Base-by-base conservation (phyloP, 805 yeast species). In the Metschnikowia proteae region DNA sequence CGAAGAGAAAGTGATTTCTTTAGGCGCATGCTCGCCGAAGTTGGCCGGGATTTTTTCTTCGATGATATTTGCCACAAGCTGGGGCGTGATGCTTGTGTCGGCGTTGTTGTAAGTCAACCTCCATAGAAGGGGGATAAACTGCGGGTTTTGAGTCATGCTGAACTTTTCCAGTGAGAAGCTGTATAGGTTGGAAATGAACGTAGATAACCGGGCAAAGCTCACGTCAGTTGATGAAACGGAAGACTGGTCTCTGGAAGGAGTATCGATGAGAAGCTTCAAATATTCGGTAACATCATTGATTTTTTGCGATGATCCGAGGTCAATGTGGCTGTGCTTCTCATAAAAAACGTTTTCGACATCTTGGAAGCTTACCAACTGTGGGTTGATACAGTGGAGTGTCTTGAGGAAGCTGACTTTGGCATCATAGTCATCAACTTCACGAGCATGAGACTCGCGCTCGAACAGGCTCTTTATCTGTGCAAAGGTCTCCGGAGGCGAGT, bases 81-180 rank as follows among this genome's bases (percentile, higher is more conserved):
- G 46, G 1, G 70, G 62, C 5, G 68, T 63, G 5, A 70, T 48
- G 4, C 46, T 46, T 5, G 53, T 41, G 9, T 23, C 31, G 9
- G 53, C 43, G 6, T 54, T 59, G 4, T 53, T 50, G 38, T 55
- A 59, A 1, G 71, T 53, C 38, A 73, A 46, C 40, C 68, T 59
- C 69, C 73, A 67, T 6, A 73, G 57, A 26, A 73, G 57, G 4
- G 73, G 71, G 3, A 67, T 52, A 43, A 71, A 62, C 33, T 63
- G 63, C 2, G 65, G 64, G 22, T 58, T 51, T 3, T 57, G 36
- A 3, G 65, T 52, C 46, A 70, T 48, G 23, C 62, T 56, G 36
- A 69, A 53, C 9, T 49, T 45, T 10, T 61, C 62, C 13, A 48
- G 49, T 1, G 69, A 59, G 46, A 71, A 71, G 29, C 51, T 33